These are phyloP conservation scores for Penicillium tannophilum DNA, from an alignment of 495 filamentous ascomycete species.

Conservation along the genomic window DNA sequence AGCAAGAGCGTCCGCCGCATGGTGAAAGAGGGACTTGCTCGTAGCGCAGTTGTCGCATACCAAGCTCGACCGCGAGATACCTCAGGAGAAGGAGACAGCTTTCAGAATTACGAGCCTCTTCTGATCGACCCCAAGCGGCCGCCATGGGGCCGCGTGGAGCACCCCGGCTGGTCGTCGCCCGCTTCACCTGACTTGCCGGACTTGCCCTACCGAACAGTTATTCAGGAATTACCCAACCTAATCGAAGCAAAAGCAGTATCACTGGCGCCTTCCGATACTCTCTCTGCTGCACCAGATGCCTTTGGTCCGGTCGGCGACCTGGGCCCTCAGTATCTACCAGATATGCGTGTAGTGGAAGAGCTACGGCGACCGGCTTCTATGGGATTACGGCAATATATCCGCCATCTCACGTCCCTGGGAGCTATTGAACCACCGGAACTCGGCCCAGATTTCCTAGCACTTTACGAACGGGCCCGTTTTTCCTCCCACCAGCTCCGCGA, in stretches of 20 bases:
- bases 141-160: conserved; percentile 79
- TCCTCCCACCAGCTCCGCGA: conserved; percentile 62
- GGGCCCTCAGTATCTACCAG: conserved; percentile 41
- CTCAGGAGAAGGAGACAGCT: conserved; percentile 31
- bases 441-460: conserved; percentile 63
- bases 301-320: conserved; percentile 33
- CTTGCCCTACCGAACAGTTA: conserved; percentile 77
- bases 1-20: conserved; percentile 70
- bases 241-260: conserved; percentile 92
- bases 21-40: conserved; percentile 67
- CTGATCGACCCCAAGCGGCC: conserved; percentile 43
- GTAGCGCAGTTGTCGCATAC: conserved; percentile 82
- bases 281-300: conserved; percentile 25
- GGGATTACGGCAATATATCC: conserved; percentile 80
- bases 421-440: conserved; percentile 61
- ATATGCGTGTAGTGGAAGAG: conserved; percentile 65
- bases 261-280: conserved; percentile 67
- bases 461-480: conserved; percentile 86
- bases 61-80: conserved; percentile 68
- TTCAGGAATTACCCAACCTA: conserved; percentile 83
- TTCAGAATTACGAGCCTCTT: conserved; percentile 34
- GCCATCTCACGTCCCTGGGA: conserved; percentile 64
- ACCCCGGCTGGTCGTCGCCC: conserved; percentile 89
- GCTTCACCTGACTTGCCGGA: conserved; percentile 71
- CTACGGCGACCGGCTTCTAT: conserved; percentile 71